phyloP scores from a whole-genome alignment of 2,329 filamentous ascomycete genomes.

The Domatiomyces globalis region DNA sequence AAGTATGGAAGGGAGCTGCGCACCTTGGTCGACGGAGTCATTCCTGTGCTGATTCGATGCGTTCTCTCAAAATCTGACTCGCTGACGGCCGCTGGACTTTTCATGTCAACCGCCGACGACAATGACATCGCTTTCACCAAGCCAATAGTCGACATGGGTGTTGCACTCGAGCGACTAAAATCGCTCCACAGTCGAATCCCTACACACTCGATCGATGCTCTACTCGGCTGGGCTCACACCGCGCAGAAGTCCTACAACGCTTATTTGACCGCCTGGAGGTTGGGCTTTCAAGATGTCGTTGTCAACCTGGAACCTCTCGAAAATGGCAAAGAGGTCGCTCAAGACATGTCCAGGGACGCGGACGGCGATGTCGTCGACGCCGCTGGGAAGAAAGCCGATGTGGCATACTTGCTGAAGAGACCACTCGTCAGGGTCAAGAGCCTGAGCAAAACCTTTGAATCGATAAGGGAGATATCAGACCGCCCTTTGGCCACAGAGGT shows the following conservation, averaged over 20 bases:
- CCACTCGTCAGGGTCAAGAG: slow-evolving; percentile 80
- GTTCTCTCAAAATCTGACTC: slow-evolving; percentile 60
- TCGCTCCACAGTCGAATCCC: slow-evolving; percentile 69
- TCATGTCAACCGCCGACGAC: slow-evolving; percentile 42
- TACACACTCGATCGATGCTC: slow-evolving; percentile 51
- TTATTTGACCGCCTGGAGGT: slow-evolving; percentile 76
- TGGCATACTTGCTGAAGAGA: slow-evolving; percentile 80
- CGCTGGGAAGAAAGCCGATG: slow-evolving; percentile 80
- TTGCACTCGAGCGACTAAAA: slow-evolving; percentile 72
- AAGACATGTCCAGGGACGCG: slow-evolving; percentile 43
- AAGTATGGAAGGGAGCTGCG: slow-evolving; percentile 84
- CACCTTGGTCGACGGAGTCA: slow-evolving; percentile 85
- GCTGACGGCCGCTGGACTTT: slow-evolving; percentile 51
- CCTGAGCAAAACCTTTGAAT: slow-evolving; percentile 69
- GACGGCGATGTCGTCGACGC: slow-evolving; percentile 51
- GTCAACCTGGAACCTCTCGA: slow-evolving; percentile 77
- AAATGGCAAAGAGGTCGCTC: slow-evolving; percentile 38
- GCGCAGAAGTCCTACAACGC: slow-evolving; percentile 67
- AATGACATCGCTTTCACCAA: slow-evolving; percentile 57
- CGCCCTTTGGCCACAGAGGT: slow-evolving; percentile 43
- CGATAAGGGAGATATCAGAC: slow-evolving; percentile 27
- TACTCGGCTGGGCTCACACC: slow-evolving; percentile 69
- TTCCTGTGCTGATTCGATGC: slow-evolving; percentile 77
- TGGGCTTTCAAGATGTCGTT: slow-evolving; percentile 88
- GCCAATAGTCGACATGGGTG: slow-evolving; percentile 86